Base-by-base conservation (phyloP, 257 asterid genomes). In the Buddleja alternifolia region DNA sequence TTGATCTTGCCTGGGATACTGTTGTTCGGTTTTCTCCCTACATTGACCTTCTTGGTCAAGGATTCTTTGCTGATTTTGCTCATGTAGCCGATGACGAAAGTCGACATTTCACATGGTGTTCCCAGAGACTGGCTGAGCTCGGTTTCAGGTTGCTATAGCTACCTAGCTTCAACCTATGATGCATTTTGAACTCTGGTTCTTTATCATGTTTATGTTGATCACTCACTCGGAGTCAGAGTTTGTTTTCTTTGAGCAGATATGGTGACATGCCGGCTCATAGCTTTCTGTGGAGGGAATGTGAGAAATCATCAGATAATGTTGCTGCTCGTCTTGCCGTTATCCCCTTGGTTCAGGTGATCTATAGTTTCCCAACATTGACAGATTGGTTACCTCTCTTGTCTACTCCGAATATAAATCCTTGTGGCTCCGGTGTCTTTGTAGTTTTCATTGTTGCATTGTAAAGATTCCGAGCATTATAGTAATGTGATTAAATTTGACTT, bases 1-100 rank as follows among this genome's bases (percentile, higher is more conserved):
- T 93, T 70, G 99, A 93, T 88, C 85, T 93, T 71, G 96, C 99
- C 2, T 93, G 99, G 99, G 99, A 93, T 67, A 90, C 99, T 42
- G 96, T 93, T 74, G 97, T 93, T 60, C 90, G 96, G 46, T 93
- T 93, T 72, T 93, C 99, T 16, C 86, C 96, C 0, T 80, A 66
- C 73, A 12, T 23, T 37, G 90, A 87, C 67, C 83, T 87, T 75
- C 88, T 93, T 55, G 96, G 91, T 53, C 86, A 87, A 39, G 99
- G 96, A 6, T 93, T 93, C 84, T 93, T 93, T 65, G 88, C 92
- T 32, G 96, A 93, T 78, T 93, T 93, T 83, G 96, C 96, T 64
- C 97, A 72, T 60, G 99, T 90, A 77, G 99, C 96, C 39, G 97
- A 90, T 79, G 99, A 93, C 55, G 99, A 93, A 73, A 90, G 99